Evolutionary conservation across 2,329 filamentous ascomycete species (phyloP).

Genomic region (Fusarium concolor): DNA sequence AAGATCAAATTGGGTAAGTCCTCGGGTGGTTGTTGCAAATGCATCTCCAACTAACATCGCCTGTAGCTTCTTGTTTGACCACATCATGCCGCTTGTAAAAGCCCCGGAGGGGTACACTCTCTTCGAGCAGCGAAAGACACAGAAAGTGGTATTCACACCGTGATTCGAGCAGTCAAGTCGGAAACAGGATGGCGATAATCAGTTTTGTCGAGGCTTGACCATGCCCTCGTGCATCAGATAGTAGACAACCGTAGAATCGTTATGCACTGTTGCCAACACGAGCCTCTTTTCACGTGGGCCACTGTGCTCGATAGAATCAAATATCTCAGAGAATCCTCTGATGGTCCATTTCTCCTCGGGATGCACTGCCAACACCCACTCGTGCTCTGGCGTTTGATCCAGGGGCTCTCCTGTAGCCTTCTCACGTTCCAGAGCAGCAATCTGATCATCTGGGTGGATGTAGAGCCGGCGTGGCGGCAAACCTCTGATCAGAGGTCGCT

Average conservation of each 20-base stretch:
- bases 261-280: conserved; percentile 78
- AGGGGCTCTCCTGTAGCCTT: conserved; percentile 59
- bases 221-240: conserved; percentile 89
- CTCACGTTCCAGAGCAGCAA: conserved; percentile 74
- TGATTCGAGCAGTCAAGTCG: conserved; percentile 40
- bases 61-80: conserved; percentile 80
- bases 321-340: conserved; percentile 73
- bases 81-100: conserved; percentile 75
- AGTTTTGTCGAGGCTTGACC: conserved; percentile 87
- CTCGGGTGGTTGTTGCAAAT: background rate
- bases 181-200: conserved; percentile 21
- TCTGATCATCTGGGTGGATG: conserved; percentile 85
- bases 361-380: conserved; percentile 83
- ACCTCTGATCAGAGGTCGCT: conserved; percentile 75
- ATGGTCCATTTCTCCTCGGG: conserved; percentile 79
- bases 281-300: conserved; percentile 71
- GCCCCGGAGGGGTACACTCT: conserved; percentile 76
- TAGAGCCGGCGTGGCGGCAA: conserved; percentile 80
- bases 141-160: conserved; percentile 77
- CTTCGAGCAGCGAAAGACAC: conserved; percentile 78
- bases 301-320: conserved; percentile 69
- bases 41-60: conserved; percentile 12
- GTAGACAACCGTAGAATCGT: conserved; percentile 86
- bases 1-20: conserved; percentile 73
- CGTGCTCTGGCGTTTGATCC: conserved; percentile 66